Percentiles rank a stretch among this genome's conserved stretches.
Conservation (phyloP, 768 basidiomycete species). For the Boletus pseudo-olivaceus region DNA sequence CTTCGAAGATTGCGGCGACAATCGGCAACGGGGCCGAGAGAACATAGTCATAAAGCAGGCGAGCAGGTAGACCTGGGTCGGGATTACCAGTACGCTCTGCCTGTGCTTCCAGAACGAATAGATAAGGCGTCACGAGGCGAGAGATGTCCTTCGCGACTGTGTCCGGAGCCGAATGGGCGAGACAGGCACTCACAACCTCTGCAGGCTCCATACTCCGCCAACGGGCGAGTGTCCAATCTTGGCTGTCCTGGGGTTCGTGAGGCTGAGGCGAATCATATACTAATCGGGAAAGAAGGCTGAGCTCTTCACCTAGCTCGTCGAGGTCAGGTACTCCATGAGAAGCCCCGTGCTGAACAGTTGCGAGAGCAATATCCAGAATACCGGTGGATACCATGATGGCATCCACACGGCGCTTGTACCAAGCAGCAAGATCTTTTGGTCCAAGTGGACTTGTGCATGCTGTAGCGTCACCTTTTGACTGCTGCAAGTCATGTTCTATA, state of each 20-base stretch:
- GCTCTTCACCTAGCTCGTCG: slow-evolving; percentile 87
- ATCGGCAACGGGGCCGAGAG: slow-evolving; percentile 64
- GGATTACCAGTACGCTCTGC: slow-evolving; percentile 76
- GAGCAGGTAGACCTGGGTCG: slow-evolving; percentile 61
- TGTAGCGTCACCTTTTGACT: slow-evolving; percentile 3
- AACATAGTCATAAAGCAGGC: slow-evolving; percentile 69
- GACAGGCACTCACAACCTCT: slow-evolving; percentile 70
- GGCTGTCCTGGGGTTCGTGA: slow-evolving; percentile 35
- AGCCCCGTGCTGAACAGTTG: slow-evolving; percentile 80
- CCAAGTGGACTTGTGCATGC: slow-evolving; percentile 10
- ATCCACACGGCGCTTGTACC: slow-evolving; percentile 73
- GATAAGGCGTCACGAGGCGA: slow-evolving; percentile 84
- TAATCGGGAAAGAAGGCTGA: slow-evolving; percentile 80
- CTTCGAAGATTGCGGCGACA: slow-evolving; percentile 77
- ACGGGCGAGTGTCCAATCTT: slow-evolving; percentile 72
- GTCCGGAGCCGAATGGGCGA: slow-evolving; percentile 63
- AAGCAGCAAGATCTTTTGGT: slow-evolving; percentile 48
- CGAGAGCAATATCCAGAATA: slow-evolving; percentile 74
- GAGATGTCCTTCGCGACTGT: slow-evolving; percentile 66
- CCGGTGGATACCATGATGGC: slow-evolving; percentile 63
- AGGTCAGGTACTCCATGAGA: slow-evolving; percentile 73
- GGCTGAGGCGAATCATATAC: slow-evolving; percentile 74
- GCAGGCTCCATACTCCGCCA: slow-evolving; percentile 72
- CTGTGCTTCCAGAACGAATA: slow-evolving; percentile 87
- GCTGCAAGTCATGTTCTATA: slow-evolving; percentile 11